These are phyloP conservation scores for Melaleuca quinquenervia DNA, from an alignment of 345 rosid species.

Conservation along the genomic window DNA sequence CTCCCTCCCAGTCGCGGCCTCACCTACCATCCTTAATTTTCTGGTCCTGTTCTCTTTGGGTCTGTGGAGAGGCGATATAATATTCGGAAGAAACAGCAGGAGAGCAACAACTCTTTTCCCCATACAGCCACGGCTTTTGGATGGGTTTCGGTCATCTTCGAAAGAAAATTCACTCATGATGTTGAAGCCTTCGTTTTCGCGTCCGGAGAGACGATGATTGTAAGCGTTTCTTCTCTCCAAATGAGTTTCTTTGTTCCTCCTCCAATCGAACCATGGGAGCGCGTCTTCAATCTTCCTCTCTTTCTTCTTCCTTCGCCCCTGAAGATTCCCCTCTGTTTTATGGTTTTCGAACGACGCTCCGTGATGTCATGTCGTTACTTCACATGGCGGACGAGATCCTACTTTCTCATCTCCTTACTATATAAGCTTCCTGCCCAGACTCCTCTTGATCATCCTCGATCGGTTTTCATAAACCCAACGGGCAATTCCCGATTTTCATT, in stretches of 20 bases:
- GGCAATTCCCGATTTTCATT: too few species aligned
- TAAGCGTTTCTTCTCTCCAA: neutral
- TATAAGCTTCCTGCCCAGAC: too few species aligned
- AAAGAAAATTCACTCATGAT: neutral
- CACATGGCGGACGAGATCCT: too few species aligned
- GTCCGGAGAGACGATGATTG: neutral
- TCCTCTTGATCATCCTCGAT: too few species aligned
- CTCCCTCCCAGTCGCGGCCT: neutral
- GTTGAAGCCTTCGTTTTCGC: neutral
- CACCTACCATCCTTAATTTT: neutral
- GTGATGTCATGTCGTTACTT: neutral
- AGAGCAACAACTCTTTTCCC: neutral
- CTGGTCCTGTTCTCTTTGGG: too few species aligned
- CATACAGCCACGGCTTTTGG: neutral
- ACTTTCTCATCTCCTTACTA: too few species aligned
- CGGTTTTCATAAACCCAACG: neutral
- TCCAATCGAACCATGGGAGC: neutral
- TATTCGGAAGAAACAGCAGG: neutral
- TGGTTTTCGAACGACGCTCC: conserved; percentile 2
- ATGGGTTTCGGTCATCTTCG: neutral
- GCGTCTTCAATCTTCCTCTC: neutral
- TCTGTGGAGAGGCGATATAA: neutral
- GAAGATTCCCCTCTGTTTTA: neutral
- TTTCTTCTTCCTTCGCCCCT: neutral
- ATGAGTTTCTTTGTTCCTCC: neutral